Conservation (phyloP, 2,329 filamentous ascomycete genomes). For the Fusarium chuoi region DNA sequence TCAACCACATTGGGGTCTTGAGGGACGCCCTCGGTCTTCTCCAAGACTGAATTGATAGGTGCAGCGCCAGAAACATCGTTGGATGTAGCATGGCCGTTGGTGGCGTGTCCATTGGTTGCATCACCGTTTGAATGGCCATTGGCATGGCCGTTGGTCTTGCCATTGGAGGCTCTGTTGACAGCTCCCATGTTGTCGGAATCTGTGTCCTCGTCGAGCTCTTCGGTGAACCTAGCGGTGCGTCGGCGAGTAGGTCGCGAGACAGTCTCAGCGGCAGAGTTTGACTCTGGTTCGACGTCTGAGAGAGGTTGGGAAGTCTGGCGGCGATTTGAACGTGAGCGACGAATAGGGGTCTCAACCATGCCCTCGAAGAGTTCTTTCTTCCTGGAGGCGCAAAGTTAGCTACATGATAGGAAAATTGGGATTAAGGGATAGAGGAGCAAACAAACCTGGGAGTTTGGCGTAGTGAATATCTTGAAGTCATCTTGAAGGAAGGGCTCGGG, state of each 20-base stretch:
- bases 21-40: slow-evolving; percentile 34
- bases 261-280: slow-evolving; percentile 57
- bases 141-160: slow-evolving; percentile 42
- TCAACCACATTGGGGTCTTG: slow-evolving; percentile 52
- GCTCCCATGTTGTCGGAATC: slow-evolving; percentile 42
- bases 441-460: slow-evolving; percentile 53
- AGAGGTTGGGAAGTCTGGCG: slow-evolving; percentile 61
- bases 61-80: slow-evolving; percentile 17
- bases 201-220: slow-evolving; percentile 60
- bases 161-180: slow-evolving; percentile 40
- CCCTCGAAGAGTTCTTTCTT: slow-evolving; percentile 71
- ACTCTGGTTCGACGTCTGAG: slow-evolving; percentile 62
- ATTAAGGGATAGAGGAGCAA: neutral
- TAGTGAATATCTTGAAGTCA: slow-evolving; percentile 53
- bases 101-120: slow-evolving; percentile 45
- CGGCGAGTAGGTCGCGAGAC: slow-evolving; percentile 54
- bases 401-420: neutral
- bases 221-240: slow-evolving; percentile 61
- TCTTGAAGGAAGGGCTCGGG: slow-evolving; percentile 37
- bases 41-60: slow-evolving; percentile 19
- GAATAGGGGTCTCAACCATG: slow-evolving; percentile 67
- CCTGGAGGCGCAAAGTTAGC: slow-evolving; percentile 48
- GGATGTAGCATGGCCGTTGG: slow-evolving; percentile 38
- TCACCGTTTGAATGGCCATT: slow-evolving; percentile 32
- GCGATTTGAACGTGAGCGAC: slow-evolving; percentile 59